These are phyloP conservation scores for Theobroma grandiflorum DNA, from an alignment of 441 rosid species.

Conservation along the genomic window DNA sequence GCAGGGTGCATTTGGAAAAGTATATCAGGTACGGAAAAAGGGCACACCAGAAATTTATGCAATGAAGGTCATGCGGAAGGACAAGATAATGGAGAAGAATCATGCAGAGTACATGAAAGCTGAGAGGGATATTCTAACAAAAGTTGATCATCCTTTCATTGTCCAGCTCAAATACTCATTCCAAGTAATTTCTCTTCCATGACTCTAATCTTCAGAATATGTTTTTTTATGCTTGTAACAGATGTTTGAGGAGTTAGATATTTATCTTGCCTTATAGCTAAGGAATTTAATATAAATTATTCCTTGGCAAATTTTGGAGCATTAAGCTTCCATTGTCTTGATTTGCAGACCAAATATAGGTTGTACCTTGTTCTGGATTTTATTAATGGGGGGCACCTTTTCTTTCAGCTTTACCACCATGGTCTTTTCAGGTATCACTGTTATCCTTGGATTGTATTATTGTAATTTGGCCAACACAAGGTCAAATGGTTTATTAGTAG, in stretches of 20 bases:
- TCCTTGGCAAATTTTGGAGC: background rate
- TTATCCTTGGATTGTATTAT: background rate
- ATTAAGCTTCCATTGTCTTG: slow-evolving; percentile 6
- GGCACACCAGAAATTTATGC: slow-evolving; percentile 86
- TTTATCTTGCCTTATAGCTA: background rate
- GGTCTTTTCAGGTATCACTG: slow-evolving; percentile 86
- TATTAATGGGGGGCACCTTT: slow-evolving; percentile 95
- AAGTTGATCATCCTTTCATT: slow-evolving; percentile 89
- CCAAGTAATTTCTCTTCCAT: slow-evolving; percentile 57
- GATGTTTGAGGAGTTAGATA: background rate
- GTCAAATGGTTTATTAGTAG: slow-evolving; percentile 26
- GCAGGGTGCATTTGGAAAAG: slow-evolving; percentile 96
- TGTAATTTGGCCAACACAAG: background rate
- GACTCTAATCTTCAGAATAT: background rate
- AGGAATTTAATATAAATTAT: background rate
- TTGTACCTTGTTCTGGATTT: slow-evolving; percentile 91
- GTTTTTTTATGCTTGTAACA: background rate
- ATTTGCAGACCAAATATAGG: slow-evolving; percentile 85
- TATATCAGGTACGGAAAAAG: slow-evolving; percentile 87
- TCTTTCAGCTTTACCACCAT: slow-evolving; percentile 94
- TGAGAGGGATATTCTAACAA: slow-evolving; percentile 88
- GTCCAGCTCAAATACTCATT: slow-evolving; percentile 90
- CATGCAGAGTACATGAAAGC: slow-evolving; percentile 95
- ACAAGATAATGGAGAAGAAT: slow-evolving; percentile 89
- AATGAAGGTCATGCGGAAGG: slow-evolving; percentile 99